A percentile compares a stretch with the other conserved stretches of the same genome.
These are phyloP conservation scores for Diaporthe sp. DNA, from an alignment of 2,329 filamentous ascomycete species.

Conservation along the genomic window DNA sequence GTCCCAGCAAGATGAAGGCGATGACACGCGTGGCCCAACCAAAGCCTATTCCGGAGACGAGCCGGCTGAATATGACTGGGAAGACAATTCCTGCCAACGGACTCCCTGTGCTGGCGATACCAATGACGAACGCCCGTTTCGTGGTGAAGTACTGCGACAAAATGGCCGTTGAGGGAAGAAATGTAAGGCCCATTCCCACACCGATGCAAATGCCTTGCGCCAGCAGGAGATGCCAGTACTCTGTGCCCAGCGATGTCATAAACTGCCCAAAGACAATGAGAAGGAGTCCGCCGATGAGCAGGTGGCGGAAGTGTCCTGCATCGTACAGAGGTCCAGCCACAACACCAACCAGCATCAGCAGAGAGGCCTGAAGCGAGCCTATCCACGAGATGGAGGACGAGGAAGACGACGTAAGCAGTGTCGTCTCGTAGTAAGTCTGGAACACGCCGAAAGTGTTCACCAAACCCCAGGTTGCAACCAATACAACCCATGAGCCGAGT, in stretches of 20 bases:
- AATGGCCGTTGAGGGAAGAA: conserved; percentile 52
- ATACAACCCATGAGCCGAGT: conserved; percentile 51
- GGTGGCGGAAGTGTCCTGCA: conserved; percentile 54
- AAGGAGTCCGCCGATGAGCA: conserved; percentile 51
- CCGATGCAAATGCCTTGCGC: conserved; percentile 55
- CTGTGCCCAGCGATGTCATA: conserved; percentile 58
- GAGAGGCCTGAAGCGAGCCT: conserved; percentile 56
- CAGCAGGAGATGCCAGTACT: conserved; percentile 58
- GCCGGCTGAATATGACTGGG: conserved; percentile 56
- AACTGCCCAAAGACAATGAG: conserved; percentile 57
- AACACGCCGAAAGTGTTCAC: conserved; percentile 61
- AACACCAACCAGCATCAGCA: conserved; percentile 55
- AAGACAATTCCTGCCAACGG: conserved; percentile 59
- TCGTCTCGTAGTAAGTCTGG: conserved; percentile 58
- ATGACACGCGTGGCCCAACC: conserved; percentile 59
- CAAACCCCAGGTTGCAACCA: conserved; percentile 54
- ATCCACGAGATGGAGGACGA: conserved; percentile 60
- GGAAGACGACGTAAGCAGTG: conserved; percentile 48
- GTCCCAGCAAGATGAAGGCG: conserved; percentile 62
- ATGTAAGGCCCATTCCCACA: conserved; percentile 51
- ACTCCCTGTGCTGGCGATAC: conserved; percentile 48
- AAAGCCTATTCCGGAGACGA: conserved; percentile 50
- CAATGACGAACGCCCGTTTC: conserved; percentile 49
- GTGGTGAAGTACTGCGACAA: conserved; percentile 56
- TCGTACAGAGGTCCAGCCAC: conserved; percentile 58